Base-by-base conservation (phyloP, 345 rosid genomes). In the Hypericum perforatum region DNA sequence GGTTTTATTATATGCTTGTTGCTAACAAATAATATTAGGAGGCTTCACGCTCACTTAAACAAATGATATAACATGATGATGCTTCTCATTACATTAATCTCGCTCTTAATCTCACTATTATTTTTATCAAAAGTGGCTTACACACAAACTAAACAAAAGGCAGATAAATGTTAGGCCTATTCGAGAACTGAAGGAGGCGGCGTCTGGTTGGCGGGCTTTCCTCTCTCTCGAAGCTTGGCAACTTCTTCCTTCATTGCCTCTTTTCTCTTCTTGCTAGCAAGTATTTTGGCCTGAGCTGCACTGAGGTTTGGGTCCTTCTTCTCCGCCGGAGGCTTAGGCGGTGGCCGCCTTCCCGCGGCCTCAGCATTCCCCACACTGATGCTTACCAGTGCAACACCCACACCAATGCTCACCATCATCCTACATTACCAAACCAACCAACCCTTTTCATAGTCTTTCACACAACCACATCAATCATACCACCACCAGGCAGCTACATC, bases 201-300 rank as follows among this genome's bases (percentile, higher is more conserved):
- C 50, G 0, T 7, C 50, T 6, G 10, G 16, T 9, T 46, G 15
- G 9, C 1, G 7, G 7, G 15, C 2, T 1, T 46, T 7, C 86
- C 96, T 74, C 67, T 61, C 73, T 85, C 90, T 60, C 85, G 78
- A 59, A 83, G 70, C 63, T 73, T 85, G 49, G 83, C 80, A 7
- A 80, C 43, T 6, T 55, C 52, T 48, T 72, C 64, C 60, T 75
- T 75, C 76, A 75, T 48, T 41, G 74, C 74, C 46, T 71, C 77
- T 57, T 72, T 76, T 72, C 80, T 69, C 64, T 62, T 76, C 78
- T 77, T 87, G 70, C 95, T 92, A 6, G 96, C 96, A 11, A 85
- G 57, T 29, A 91, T 73, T 63, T 81, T 87, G 1, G 95, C 98
- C 59, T 67, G 88, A 38, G 83, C 72, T 7, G 94, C 95, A n/a